Evolutionary conservation across 345 rosid genomes (phyloP).

Genomic region (Reutealis trisperma): DNA sequence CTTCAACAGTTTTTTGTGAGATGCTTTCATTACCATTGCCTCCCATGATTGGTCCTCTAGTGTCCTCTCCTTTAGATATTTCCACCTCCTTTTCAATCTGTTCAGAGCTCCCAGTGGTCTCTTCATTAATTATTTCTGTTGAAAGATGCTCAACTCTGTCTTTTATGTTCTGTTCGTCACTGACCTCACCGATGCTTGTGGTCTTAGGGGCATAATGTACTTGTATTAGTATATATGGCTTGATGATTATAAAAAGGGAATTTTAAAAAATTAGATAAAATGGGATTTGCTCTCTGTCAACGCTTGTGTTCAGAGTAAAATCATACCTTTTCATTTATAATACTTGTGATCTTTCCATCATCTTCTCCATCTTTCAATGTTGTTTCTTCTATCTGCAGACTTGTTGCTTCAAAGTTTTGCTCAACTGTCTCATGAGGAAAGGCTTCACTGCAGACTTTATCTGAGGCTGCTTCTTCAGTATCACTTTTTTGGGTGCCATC

Average conservation of each 20-base stretch:
- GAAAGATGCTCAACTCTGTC: constrained; percentile 11
- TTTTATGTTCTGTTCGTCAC: constrained; percentile 6
- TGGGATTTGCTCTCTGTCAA: background rate
- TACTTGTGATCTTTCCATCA: background rate
- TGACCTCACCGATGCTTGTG: background rate
- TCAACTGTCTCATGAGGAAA: background rate
- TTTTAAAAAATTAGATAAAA: background rate
- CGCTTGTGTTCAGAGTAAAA: background rate
- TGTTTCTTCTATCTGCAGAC: constrained; percentile 5
- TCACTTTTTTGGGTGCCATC: background rate
- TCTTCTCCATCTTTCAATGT: constrained; percentile 15
- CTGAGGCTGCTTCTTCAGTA: constrained; percentile 7
- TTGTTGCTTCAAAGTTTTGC: constrained; percentile 7
- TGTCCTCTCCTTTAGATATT: constrained; percentile 6
- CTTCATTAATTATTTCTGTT: constrained; percentile 13
- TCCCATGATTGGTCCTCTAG: background rate
- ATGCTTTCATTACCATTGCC: background rate
- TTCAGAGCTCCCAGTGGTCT: background rate
- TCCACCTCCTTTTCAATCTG: constrained; percentile 1
- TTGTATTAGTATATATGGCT: constrained; percentile 6
- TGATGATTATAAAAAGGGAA: background rate
- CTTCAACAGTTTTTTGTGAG: constrained; percentile 14
- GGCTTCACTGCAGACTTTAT: constrained; percentile 1
- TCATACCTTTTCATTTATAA: constrained; percentile 23
- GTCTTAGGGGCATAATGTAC: constrained; percentile 18